phyloP scores from a whole-genome alignment of 2,329 filamentous ascomycete species.

The Escovopsis sp. region DNA sequence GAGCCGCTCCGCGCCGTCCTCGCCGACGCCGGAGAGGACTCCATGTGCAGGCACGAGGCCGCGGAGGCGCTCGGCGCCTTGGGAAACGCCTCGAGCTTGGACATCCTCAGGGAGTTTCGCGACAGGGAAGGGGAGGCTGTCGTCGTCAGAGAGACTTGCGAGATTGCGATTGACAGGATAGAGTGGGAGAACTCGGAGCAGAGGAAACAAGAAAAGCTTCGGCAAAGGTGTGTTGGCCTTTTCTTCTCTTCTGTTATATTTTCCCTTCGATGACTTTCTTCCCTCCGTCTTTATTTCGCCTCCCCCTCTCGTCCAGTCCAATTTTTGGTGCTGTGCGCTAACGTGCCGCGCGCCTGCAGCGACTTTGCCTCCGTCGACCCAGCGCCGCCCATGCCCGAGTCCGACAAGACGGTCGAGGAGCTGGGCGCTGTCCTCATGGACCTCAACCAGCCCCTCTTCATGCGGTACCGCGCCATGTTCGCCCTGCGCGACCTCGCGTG shows the following conservation, averaged over 20 bases:
- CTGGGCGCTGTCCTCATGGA: constrained; percentile 69
- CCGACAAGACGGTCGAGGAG: constrained; percentile 53
- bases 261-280: no score
- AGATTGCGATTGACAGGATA: constrained; percentile 89
- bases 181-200: constrained; percentile 76
- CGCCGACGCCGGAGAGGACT: constrained; percentile 65
- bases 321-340: no score
- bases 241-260: background rate
- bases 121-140: constrained; percentile 63
- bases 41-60: constrained; percentile 93
- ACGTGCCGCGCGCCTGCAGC: constrained; percentile 30
- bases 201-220: constrained; percentile 60
- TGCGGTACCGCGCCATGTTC: constrained; percentile 96
- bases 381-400: constrained; percentile 70
- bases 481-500: constrained; percentile 88
- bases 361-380: constrained; percentile 94
- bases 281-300: background rate
- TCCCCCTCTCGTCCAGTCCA: no score
- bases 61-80: constrained; percentile 88
- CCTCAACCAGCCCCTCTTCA: constrained; percentile 64
- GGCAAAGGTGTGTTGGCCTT: constrained; percentile 49
- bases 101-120: constrained; percentile 55
- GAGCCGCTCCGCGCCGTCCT: constrained; percentile 60
- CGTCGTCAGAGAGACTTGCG: constrained; percentile 87
- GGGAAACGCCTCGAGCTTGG: constrained; percentile 58